These are phyloP conservation scores for Plectosphaerella plurivora DNA, from an alignment of 2,329 filamentous ascomycete species.

Conservation along the genomic window DNA sequence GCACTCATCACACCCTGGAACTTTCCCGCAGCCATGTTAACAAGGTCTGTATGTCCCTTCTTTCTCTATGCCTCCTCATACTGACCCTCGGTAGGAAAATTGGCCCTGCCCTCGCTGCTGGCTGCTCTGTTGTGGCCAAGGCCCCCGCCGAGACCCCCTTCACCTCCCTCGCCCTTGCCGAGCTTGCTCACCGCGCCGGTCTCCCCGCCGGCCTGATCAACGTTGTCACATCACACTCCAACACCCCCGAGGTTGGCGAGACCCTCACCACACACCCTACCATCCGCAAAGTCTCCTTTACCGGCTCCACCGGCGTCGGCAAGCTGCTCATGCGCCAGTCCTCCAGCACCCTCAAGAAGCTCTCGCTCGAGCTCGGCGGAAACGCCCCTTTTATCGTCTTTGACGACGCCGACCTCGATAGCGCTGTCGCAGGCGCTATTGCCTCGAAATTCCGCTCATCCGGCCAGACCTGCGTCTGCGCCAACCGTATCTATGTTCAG, in stretches of 20 bases:
- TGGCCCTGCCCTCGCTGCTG: conserved; percentile 78
- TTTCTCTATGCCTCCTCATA: conserved; percentile 15
- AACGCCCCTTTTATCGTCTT: conserved; percentile 98
- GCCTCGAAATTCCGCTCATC: conserved; percentile 89
- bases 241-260: conserved; percentile 76
- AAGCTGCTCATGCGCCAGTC: conserved; percentile 87
- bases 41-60: neutral
- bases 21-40: conserved; percentile 68
- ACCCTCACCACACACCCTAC: conserved; percentile 70
- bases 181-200: conserved; percentile 80
- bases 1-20: conserved; percentile 86
- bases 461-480: conserved; percentile 92
- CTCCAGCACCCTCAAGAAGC: conserved; percentile 74
- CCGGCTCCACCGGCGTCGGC: conserved; percentile 68
- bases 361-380: conserved; percentile 86
- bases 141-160: conserved; percentile 90
- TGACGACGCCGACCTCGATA: conserved; percentile 86
- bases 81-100: conserved; percentile 56
- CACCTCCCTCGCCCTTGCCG: conserved; percentile 80
- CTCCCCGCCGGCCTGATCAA: conserved; percentile 91
- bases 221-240: conserved; percentile 72
- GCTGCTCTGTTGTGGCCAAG: conserved; percentile 91
- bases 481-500: conserved; percentile 80
- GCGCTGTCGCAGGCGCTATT: conserved; percentile 77
- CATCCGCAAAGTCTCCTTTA: conserved; percentile 91